A percentile compares a stretch with the other conserved stretches of the same genome.
Conservation (phyloP, 2,329 filamentous ascomycete genomes). For the Colletotrichum abscissum region DNA sequence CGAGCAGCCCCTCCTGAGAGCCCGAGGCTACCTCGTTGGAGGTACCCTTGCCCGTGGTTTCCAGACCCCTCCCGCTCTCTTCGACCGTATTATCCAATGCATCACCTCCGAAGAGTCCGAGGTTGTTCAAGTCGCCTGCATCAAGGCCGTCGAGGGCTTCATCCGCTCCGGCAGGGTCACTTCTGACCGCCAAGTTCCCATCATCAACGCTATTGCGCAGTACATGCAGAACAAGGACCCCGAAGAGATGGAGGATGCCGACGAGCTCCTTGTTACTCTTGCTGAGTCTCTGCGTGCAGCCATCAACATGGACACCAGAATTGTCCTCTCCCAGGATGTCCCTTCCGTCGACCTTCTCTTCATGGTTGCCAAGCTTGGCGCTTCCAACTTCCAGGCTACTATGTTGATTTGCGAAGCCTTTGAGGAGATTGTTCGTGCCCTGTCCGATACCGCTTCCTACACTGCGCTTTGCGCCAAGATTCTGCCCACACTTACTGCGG, state of each 20-base stretch:
- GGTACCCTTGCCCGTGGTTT: constrained; percentile 81
- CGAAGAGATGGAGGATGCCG: constrained; percentile 85
- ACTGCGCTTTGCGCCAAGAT: constrained; percentile 85
- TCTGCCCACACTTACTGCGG: constrained; percentile 86
- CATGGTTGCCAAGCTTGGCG: constrained; percentile 86
- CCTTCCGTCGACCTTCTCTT: constrained; percentile 87
- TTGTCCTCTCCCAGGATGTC: constrained; percentile 78
- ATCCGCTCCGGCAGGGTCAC: constrained; percentile 64
- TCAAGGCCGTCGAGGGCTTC: constrained; percentile 83
- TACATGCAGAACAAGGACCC: constrained; percentile 87
- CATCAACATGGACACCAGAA: constrained; percentile 81
- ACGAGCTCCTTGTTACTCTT: constrained; percentile 91
- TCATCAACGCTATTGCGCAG: constrained; percentile 72
- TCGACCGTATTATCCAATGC: constrained; percentile 79
- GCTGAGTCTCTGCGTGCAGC: constrained; percentile 87
- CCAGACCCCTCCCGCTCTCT: constrained; percentile 71
- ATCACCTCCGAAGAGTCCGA: constrained; percentile 83
- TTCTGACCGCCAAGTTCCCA: constrained; percentile 67
- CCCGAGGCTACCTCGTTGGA: constrained; percentile 87
- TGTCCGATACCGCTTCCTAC: constrained; percentile 78
- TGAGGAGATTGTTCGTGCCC: constrained; percentile 81
- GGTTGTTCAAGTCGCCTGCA: constrained; percentile 90
- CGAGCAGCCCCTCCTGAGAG: constrained; percentile 82
- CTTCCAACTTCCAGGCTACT: constrained; percentile 90
- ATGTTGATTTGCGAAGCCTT: constrained; percentile 91